Evolutionary conservation across 768 basidiomycete genomes (phyloP).

Genomic region (Pleurotus cornucopiae): DNA sequence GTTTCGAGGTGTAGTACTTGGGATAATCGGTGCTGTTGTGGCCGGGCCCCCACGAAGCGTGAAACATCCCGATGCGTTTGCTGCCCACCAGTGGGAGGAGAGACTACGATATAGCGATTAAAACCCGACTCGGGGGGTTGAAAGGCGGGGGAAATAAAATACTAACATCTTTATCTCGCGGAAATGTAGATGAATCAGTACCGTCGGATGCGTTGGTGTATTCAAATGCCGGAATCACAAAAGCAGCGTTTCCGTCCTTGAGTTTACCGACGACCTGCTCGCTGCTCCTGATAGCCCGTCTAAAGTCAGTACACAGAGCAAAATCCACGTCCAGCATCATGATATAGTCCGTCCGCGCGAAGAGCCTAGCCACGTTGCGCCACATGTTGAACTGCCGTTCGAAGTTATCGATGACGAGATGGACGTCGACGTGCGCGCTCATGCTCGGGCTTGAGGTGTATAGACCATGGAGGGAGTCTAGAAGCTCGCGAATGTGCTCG

Average conservation of each 20-base stretch:
- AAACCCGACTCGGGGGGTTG: neutral
- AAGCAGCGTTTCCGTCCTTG: conserved; percentile 56
- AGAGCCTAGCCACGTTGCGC: conserved; percentile 82
- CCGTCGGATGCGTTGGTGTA: conserved; percentile 66
- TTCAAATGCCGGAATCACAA: conserved; percentile 87
- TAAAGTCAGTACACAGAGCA: conserved; percentile 78
- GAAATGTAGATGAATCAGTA: conserved; percentile 53
- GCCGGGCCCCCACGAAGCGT: conserved; percentile 71
- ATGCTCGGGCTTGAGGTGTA: conserved; percentile 66
- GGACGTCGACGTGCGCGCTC: conserved; percentile 73
- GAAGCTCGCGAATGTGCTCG: conserved; percentile 39
- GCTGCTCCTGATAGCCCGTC: conserved; percentile 46
- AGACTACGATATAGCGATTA: conserved; percentile 25
- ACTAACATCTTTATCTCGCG: conserved; percentile 50
- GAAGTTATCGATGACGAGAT: conserved; percentile 78
- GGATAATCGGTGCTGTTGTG: conserved; percentile 81
- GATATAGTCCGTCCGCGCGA: conserved; percentile 78
- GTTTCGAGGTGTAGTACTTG: conserved; percentile 54
- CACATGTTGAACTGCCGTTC: conserved; percentile 88
- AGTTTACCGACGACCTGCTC: conserved; percentile 41
- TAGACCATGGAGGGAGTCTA: conserved; percentile 61
- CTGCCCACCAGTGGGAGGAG: conserved; percentile 56
- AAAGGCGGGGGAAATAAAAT: neutral
- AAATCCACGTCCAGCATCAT: conserved; percentile 95
- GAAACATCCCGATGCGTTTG: conserved; percentile 69